A percentile compares a stretch with the other conserved stretches of the same genome.
These are phyloP conservation scores for Sordariomycetes sp. DNA, from an alignment of 2,329 filamentous ascomycete species.

Conservation along the genomic window DNA sequence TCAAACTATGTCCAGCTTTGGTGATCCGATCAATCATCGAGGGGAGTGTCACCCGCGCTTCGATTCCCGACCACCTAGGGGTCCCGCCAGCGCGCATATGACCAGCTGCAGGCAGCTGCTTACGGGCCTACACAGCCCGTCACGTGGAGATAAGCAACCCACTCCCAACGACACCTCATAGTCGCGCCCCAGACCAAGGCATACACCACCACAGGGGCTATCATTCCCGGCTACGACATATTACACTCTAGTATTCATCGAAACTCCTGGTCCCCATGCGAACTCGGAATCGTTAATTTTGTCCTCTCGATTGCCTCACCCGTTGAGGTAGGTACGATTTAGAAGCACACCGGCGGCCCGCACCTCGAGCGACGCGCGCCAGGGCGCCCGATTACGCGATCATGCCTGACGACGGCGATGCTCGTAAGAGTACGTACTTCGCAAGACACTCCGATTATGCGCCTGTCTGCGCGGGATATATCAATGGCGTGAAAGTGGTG, in stretches of 20 bases:
- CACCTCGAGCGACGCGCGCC: background rate
- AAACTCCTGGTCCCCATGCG: background rate
- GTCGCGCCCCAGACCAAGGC: background rate
- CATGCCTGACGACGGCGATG: conserved; percentile 3
- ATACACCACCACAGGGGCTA: background rate
- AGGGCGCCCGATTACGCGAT: background rate
- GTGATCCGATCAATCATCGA: too few species aligned
- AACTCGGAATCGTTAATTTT: background rate
- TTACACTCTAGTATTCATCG: background rate
- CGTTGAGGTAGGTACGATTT: background rate
- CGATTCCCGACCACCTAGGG: too few species aligned
- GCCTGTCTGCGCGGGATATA: too few species aligned
- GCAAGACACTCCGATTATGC: background rate
- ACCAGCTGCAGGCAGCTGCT: background rate
- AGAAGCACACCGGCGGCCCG: background rate
- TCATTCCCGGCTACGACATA: background rate
- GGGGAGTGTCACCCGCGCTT: too few species aligned
- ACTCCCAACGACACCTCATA: background rate
- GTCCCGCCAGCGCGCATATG: background rate
- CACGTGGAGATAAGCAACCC: background rate
- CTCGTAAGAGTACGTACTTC: conserved; percentile 3
- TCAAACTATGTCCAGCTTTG: too few species aligned
- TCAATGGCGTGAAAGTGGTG: background rate
- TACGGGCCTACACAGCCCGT: background rate
- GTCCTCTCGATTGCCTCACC: background rate